Evolutionary conservation across 257 asterid genomes (phyloP).

Genomic region (Solanum clarkiae): DNA sequence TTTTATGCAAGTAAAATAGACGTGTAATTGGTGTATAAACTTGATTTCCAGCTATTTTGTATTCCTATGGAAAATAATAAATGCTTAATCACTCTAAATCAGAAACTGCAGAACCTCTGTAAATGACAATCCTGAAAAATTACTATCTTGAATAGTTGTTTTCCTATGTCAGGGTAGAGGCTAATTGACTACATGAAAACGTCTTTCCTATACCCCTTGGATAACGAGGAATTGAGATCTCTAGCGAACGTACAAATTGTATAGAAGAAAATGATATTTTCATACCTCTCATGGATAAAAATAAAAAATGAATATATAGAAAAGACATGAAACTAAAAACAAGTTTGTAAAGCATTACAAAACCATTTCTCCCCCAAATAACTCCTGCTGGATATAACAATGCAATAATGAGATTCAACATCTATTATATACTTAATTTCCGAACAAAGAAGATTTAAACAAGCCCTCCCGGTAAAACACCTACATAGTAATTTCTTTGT

Average conservation of each 20-base stretch:
- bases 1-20: background rate
- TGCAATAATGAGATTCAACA: background rate
- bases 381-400: background rate
- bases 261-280: background rate
- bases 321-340: background rate
- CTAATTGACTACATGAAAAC: background rate
- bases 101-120: background rate
- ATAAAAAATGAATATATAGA: too few relatives aligned
- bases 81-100: background rate
- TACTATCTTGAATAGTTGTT: background rate
- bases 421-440: background rate
- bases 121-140: background rate
- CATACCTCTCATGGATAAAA: background rate
- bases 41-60: background rate
- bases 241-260: too few relatives aligned
- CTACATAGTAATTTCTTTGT: background rate
- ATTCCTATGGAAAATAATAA: background rate
- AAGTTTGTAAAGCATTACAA: background rate
- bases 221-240: background rate
- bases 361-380: background rate
- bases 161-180: background rate
- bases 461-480: background rate
- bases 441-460: background rate
- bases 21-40: background rate
- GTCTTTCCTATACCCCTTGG: background rate